phyloP scores from a whole-genome alignment of 768 basidiomycete species.

The Rhizopogon salebrosus region DNA sequence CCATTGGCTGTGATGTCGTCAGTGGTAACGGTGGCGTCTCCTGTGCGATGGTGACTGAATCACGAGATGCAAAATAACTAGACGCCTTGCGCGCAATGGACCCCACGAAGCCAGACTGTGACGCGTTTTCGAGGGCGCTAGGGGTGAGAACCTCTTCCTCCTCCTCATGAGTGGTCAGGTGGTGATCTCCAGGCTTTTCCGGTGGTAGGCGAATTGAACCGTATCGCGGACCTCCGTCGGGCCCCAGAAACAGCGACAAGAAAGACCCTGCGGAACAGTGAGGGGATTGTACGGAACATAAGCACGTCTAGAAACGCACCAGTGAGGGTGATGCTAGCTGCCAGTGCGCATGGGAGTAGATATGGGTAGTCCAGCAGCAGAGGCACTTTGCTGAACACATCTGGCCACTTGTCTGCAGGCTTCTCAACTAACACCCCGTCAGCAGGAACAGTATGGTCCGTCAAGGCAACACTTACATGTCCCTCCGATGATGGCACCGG shows the following conservation, averaged over 20 bases:
- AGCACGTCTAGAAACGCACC: conserved; percentile 37
- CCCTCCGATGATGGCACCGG: conserved; percentile 83
- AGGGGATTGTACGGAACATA: neutral
- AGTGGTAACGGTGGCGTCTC: conserved; percentile 41
- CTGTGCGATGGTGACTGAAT: conserved; percentile 32
- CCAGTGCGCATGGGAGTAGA: conserved; percentile 79
- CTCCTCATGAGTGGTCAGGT: conserved; percentile 64
- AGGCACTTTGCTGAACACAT: conserved; percentile 55
- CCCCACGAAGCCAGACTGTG: conserved; percentile 30
- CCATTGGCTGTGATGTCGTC: conserved; percentile 32
- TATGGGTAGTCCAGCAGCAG: conserved; percentile 85
- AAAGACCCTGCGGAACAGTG: conserved; percentile 57
- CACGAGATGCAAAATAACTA: conserved; percentile 49
- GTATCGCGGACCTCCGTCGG: conserved; percentile 85
- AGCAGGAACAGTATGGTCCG: conserved; percentile 4
- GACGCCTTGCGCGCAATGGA: conserved; percentile 47
- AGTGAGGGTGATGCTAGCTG: conserved; percentile 67
- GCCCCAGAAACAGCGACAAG: conserved; percentile 82
- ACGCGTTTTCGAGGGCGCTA: conserved; percentile 40
- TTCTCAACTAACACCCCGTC: conserved; percentile 57
- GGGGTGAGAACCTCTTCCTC: conserved; percentile 49
- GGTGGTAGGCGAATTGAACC: conserved; percentile 77
- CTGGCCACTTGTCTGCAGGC: conserved; percentile 85
- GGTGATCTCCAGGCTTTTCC: conserved; percentile 56
- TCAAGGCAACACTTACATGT: conserved; percentile 47